phyloP scores from a whole-genome alignment of 805 yeast genomes.

The Candida montana region DNA sequence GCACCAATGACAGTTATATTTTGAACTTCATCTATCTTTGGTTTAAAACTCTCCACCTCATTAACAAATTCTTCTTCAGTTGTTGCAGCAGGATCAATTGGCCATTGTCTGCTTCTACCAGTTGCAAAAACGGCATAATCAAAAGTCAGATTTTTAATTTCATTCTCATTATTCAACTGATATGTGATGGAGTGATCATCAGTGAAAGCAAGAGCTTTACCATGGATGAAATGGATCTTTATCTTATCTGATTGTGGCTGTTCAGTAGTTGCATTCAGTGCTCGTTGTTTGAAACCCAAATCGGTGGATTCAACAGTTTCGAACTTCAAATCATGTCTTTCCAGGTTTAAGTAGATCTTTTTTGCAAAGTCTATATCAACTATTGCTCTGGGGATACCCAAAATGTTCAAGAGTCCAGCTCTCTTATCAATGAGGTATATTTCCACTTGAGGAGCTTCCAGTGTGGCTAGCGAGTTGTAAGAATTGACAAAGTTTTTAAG shows the following conservation, averaged over 20 bases:
- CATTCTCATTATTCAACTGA: constrained; percentile 18
- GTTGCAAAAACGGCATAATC: constrained; percentile 45
- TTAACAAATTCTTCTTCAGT: constrained; percentile 31
- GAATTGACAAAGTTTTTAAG: constrained; percentile 18
- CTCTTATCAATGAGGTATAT: constrained; percentile 35
- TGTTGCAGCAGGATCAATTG: constrained; percentile 43
- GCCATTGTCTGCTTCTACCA: constrained; percentile 50
- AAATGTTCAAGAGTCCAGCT: constrained; percentile 34
- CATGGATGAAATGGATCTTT: constrained; percentile 20
- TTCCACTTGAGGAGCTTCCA: constrained; percentile 10
- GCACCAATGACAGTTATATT: constrained; percentile 45
- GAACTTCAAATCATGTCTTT: constrained; percentile 20
- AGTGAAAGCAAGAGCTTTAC: constrained; percentile 19
- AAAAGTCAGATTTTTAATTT: constrained; percentile 27
- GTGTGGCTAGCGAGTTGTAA: no score
- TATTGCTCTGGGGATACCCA: constrained; percentile 35
- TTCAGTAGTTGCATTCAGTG: neutral
- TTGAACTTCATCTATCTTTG: constrained; percentile 29
- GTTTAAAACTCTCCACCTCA: constrained; percentile 38
- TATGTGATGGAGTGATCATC: constrained; percentile 18
- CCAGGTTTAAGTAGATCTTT: constrained; percentile 27
- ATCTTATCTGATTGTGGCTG: neutral
- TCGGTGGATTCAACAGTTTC: constrained; percentile 32
- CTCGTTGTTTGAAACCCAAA: constrained; percentile 20
- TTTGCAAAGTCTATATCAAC: constrained; percentile 33